Base-by-base conservation (phyloP, 2,329 filamentous ascomycete species). In the Colletotrichum sublineola region DNA sequence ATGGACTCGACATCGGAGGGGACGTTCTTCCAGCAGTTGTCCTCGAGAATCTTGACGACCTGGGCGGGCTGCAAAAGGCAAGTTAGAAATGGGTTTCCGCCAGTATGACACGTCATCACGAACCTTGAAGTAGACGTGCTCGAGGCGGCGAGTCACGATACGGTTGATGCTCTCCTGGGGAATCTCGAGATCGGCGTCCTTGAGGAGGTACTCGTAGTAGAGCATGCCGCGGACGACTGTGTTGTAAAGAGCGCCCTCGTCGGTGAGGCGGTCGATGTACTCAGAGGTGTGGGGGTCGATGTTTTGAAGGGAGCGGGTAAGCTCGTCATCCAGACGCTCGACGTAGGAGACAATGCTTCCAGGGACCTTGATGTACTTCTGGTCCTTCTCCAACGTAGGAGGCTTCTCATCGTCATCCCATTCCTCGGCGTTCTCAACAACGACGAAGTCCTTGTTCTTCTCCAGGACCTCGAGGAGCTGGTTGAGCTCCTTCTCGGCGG, bases 371-470 rank as follows among this genome's bases (percentile, higher is more conserved):
- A 97, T 93, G 80, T 96, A 89, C 81, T 90, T 93, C 82, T 97
- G 92, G 74, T 91, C 94, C 31, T 88, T 83, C 69, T 89, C 90
- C 76, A 96, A 86, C 42, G 88, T 87, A 18, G 96, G 96, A 52
- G 91, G 89, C 87, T 98, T 98, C 78, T 99, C 97, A 77, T 99
- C 97, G 79, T 99, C 96, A 77, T 99, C 96, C 96, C 96, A 98
- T 84, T 99, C 96, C 81, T 99, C 96, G 31, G 94, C 96, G 76
- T 90, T 92, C 85, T 99, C 96, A 33, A 96, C 87, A 60, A 99
- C 94, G 63, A 98, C 87, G 80, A 96, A 93, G 75, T 96, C 91
- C 73, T 88, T 87, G 84, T 94, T 94, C 73, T 88, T 84, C 82
- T 97, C 94, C 52, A 99, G 91, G 24, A 95, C 91, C 73, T 91